Evolutionary conservation across 768 basidiomycete species (phyloP).

Genomic region (Xerocomellus amylosporus): DNA sequence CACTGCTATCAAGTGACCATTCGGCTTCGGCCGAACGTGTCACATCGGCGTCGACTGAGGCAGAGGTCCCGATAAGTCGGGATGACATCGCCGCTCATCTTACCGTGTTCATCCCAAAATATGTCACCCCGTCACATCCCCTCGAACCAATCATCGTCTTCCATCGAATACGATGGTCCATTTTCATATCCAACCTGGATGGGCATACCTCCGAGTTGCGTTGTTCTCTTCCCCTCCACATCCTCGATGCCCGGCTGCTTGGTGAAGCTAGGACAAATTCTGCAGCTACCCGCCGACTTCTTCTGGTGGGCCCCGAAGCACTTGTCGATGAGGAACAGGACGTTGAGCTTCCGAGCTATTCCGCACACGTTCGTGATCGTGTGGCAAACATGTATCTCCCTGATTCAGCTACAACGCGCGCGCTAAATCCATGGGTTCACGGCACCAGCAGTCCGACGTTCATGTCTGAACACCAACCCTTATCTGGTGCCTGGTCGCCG

Average conservation of each 20-base stretch:
- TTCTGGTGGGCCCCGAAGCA: conserved; percentile 40
- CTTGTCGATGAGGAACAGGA: conserved; percentile 53
- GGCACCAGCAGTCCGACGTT: conserved; percentile 41
- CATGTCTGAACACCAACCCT: conserved; percentile 11
- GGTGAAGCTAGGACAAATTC: conserved; percentile 74
- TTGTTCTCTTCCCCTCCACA: conserved; percentile 85
- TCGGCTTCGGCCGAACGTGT: conserved; percentile 7
- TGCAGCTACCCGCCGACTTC: conserved; percentile 61
- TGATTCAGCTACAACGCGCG: conserved; percentile 59
- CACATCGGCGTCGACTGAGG: conserved; percentile 6
- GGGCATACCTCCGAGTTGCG: conserved; percentile 94
- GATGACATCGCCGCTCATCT: conserved; percentile 61
- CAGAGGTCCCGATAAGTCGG: conserved; percentile 27
- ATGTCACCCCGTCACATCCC: conserved; percentile 64
- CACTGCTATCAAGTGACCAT: background rate
- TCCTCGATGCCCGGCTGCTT: conserved; percentile 71
- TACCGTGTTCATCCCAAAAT: conserved; percentile 56
- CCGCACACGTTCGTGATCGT: conserved; percentile 85
- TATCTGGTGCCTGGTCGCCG: conserved; percentile 20
- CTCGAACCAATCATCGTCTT: conserved; percentile 72
- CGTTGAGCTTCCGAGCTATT: conserved; percentile 83
- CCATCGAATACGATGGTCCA: conserved; percentile 80
- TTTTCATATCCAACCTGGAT: conserved; percentile 79
- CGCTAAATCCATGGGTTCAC: conserved; percentile 61
- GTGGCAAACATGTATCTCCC: conserved; percentile 76